These are phyloP conservation scores for Cokeromyces recurvatus DNA, from an alignment of 371 early-diverging fungal genomes.

Conservation along the genomic window DNA sequence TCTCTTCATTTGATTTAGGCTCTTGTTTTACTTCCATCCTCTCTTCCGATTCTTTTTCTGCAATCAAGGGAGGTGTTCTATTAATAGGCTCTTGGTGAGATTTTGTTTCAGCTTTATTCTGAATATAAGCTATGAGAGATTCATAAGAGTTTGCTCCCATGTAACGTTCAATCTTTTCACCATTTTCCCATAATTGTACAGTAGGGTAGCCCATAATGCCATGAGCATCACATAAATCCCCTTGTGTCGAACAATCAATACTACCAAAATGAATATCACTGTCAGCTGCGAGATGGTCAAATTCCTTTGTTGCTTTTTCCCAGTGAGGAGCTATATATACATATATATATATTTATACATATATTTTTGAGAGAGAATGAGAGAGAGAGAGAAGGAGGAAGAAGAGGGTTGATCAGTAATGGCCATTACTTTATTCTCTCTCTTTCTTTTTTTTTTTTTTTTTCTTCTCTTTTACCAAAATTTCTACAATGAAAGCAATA, in stretches of 20 bases:
- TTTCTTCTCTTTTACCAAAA: slow-evolving; percentile 33
- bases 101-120: slow-evolving; percentile 7
- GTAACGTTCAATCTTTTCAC: slow-evolving; percentile 49
- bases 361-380: no score
- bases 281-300: slow-evolving; percentile 18
- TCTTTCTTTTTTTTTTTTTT: no score
- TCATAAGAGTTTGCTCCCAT: slow-evolving; percentile 16
- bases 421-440: no score
- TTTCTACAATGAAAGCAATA: slow-evolving; percentile 27
- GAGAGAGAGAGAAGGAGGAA: background rate
- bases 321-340: slow-evolving; percentile 48
- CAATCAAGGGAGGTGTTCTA: background rate
- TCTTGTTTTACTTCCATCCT: background rate
- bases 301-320: slow-evolving; percentile 38
- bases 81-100: no score
- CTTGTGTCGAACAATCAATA: slow-evolving; percentile 72
- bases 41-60: slow-evolving; percentile 2
- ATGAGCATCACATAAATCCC: slow-evolving; percentile 64
- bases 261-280: slow-evolving; percentile 65
- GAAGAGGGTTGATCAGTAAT: no score
- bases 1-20: background rate
- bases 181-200: slow-evolving; percentile 60
- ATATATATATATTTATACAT: no score
- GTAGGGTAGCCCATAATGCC: slow-evolving; percentile 56
- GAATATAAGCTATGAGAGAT: slow-evolving; percentile 17